These are phyloP conservation scores for Kwoniella sp. DNA, from an alignment of 768 basidiomycete species.

Conservation along the genomic window DNA sequence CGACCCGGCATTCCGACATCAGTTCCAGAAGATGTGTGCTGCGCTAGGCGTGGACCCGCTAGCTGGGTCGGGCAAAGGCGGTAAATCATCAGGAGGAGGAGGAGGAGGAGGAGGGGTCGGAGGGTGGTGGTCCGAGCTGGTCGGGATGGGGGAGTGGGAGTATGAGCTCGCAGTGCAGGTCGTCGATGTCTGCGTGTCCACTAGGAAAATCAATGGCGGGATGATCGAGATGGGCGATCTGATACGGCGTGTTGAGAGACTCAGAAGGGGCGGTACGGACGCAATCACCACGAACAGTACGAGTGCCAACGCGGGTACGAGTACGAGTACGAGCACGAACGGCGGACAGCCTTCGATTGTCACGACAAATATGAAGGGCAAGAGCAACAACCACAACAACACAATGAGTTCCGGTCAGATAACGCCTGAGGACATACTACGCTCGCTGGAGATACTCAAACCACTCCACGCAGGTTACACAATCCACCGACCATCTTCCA, in stretches of 20 bases:
- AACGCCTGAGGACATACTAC: constrained; percentile 79
- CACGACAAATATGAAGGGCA: constrained; percentile 58
- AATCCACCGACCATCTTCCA: constrained; percentile 61
- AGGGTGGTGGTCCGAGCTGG: constrained; percentile 88
- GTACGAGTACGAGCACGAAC: constrained; percentile 1
- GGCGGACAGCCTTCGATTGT: not conserved
- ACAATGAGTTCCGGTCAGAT: constrained; percentile 61
- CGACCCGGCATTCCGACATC: constrained; percentile 84
- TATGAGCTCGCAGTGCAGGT: constrained; percentile 94
- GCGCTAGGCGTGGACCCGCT: constrained; percentile 94
- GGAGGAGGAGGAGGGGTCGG: constrained; percentile 58
- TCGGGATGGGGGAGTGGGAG: constrained; percentile 83
- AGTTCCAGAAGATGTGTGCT: constrained; percentile 94
- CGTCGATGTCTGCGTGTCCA: constrained; percentile 62
- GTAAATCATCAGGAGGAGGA: not conserved
- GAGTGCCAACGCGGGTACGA: not conserved
- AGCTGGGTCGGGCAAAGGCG: constrained; percentile 60
- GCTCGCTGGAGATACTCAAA: constrained; percentile 81
- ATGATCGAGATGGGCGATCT: constrained; percentile 87
- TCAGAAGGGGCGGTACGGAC: constrained; percentile 62
- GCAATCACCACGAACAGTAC: not conserved
- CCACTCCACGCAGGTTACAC: constrained; percentile 92
- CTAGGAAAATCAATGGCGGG: constrained; percentile 72
- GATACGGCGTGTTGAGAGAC: constrained; percentile 71
- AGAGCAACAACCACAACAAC: constrained; percentile 22